These are phyloP conservation scores for Ustilago trichophora DNA, from an alignment of 1,284 basidiomycete genomes.

Conservation along the genomic window DNA sequence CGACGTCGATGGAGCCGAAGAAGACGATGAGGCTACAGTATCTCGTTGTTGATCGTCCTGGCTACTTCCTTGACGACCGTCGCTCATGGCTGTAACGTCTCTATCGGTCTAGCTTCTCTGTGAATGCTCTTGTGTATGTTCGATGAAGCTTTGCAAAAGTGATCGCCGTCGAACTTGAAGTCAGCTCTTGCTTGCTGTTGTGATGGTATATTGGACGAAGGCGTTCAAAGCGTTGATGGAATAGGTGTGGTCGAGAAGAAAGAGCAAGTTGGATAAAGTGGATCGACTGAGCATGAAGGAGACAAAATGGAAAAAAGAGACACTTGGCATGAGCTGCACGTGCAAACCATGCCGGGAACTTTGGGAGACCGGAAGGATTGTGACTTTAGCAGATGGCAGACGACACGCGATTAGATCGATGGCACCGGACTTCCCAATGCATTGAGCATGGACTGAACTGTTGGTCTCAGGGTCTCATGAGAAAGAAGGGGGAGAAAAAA, in stretches of 20 bases:
- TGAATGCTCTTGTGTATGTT: no score
- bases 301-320: background rate
- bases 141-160: background rate
- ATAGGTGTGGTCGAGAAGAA: background rate
- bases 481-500: background rate
- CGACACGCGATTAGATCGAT: no score
- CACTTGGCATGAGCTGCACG: background rate
- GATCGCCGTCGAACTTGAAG: no score
- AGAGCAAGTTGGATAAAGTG: background rate
- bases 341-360: background rate
- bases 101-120: background rate
- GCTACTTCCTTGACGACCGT: background rate
- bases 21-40: background rate
- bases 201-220: no score
- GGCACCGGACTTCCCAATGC: no score
- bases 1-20: background rate
- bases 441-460: background rate
- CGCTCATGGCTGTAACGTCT: background rate
- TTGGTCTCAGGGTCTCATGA: conserved; percentile 1
- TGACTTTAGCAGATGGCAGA: no score
- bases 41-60: background rate
- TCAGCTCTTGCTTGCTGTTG: no score
- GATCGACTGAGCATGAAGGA: no score
- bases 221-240: no score
- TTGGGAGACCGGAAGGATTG: background rate